Percentiles rank a stretch among this genome's conserved stretches.
These are phyloP conservation scores for Fusarium xyrophilum DNA, from an alignment of 2,329 filamentous ascomycete genomes.

Conservation along the genomic window DNA sequence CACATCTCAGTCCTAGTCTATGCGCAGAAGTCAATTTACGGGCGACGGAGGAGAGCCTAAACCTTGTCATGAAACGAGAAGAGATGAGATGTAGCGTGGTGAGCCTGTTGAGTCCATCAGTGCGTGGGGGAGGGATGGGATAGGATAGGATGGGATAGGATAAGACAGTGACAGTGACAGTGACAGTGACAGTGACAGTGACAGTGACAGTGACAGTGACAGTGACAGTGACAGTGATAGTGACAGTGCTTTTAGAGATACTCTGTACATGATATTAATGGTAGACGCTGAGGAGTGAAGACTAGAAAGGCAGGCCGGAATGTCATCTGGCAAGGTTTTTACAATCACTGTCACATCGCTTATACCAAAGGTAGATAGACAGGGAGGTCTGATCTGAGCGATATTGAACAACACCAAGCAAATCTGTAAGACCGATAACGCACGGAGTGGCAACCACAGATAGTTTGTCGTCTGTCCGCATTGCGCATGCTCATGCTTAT, in stretches of 20 bases:
- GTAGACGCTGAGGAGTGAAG: not conserved
- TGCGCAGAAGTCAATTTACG: constrained; percentile 39
- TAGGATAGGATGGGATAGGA: not conserved
- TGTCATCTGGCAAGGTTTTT: constrained; percentile 1
- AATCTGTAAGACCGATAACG: not conserved
- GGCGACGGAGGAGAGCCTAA: not conserved
- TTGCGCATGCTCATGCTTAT: not conserved
- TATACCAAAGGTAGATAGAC: not conserved
- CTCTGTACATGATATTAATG: not conserved
- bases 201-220: not conserved
- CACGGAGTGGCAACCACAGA: not conserved
- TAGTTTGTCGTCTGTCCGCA: not conserved
- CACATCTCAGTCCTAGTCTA: constrained; percentile 11
- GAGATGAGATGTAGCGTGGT: not conserved
- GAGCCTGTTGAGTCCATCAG: not conserved
- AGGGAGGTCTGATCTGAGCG: not conserved
- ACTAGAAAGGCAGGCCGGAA: not conserved
- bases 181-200: not conserved
- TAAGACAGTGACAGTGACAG: not conserved
- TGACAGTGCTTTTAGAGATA: not conserved
- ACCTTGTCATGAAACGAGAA: constrained; percentile 7
- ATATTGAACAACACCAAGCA: not conserved
- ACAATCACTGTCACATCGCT: constrained; percentile 22
- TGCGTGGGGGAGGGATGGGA: not conserved
- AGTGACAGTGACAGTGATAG: not conserved